Conservation (phyloP, 2,329 filamentous ascomycete species). For the Aspergillus niger region DNA sequence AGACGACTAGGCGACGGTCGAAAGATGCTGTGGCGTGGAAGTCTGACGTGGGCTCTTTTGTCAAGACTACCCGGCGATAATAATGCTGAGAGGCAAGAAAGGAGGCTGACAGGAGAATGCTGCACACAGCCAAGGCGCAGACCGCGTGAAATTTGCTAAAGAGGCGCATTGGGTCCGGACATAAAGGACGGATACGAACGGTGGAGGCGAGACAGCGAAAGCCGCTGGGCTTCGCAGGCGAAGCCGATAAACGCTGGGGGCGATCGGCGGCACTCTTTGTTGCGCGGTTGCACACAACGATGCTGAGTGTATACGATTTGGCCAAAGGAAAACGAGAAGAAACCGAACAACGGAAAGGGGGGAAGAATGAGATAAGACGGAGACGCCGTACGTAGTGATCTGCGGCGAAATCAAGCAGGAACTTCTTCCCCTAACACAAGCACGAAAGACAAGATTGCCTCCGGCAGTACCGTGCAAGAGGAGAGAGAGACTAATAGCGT, state of each 20-base stretch:
- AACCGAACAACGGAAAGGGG: not conserved
- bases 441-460: constrained; percentile 2
- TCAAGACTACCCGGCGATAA: constrained; percentile 23
- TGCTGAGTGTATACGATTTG: not conserved
- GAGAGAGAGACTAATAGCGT: constrained; percentile 5
- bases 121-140: constrained; percentile 31
- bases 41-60: constrained; percentile 15
- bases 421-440: constrained; percentile 12
- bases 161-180: constrained; percentile 26
- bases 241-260: constrained; percentile 8
- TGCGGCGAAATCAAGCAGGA: constrained; percentile 1
- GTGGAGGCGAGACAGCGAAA: constrained; percentile 4
- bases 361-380: not conserved
- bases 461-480: constrained; percentile 13
- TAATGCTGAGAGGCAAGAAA: constrained; percentile 29
- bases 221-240: not conserved
- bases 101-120: constrained; percentile 34
- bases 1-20: constrained; percentile 38
- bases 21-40: constrained; percentile 26
- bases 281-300: constrained; percentile 6
- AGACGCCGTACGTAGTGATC: not conserved
- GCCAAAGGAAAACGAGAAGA: not conserved
- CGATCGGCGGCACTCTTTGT: constrained; percentile 12
- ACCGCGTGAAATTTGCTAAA: constrained; percentile 36
- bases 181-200: constrained; percentile 20